Percentiles rank a stretch among this genome's conserved stretches.
Evolutionary conservation across 164 flowering plant genomes (phyloP).

Genomic region (Vitis riparia): DNA sequence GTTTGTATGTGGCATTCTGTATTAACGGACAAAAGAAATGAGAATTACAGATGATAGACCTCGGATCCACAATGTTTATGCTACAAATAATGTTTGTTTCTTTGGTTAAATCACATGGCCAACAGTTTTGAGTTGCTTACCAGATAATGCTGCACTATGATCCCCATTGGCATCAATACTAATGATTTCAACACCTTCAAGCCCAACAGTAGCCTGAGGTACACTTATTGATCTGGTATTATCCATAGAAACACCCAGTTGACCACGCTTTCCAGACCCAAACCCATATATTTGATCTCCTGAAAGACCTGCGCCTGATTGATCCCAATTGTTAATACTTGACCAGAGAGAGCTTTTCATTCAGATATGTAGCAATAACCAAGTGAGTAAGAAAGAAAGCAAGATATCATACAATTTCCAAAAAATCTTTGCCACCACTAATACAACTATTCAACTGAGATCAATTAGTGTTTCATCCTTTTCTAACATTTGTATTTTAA

Average conservation of each 20-base stretch:
- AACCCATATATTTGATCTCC: slow-evolving; percentile 61
- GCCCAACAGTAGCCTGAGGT: slow-evolving; percentile 53
- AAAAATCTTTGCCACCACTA: too few species aligned
- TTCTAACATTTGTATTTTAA: too few species aligned
- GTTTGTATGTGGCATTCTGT: neutral
- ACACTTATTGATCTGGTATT: slow-evolving; percentile 36
- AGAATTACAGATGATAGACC: neutral
- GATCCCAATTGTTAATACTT: neutral
- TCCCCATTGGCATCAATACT: slow-evolving; percentile 82
- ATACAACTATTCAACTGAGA: too few species aligned
- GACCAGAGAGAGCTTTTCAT: neutral
- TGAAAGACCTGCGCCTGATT: slow-evolving; percentile 33
- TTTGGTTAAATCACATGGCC: neutral
- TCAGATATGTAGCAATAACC: too few species aligned
- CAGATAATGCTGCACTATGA: slow-evolving; percentile 85
- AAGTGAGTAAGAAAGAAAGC: too few species aligned
- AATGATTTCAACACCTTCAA: slow-evolving; percentile 43
- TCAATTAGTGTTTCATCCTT: too few species aligned
- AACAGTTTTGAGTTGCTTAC: slow-evolving; percentile 33
- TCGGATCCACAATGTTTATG: neutral
- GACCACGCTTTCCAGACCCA: slow-evolving; percentile 90
- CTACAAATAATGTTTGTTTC: neutral
- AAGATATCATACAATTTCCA: too few species aligned
- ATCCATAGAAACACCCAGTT: slow-evolving; percentile 60
- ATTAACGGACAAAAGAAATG: neutral